Evolutionary conservation across 2,329 filamentous ascomycete species (phyloP).

Genomic region (Colletotrichum somersetense): DNA sequence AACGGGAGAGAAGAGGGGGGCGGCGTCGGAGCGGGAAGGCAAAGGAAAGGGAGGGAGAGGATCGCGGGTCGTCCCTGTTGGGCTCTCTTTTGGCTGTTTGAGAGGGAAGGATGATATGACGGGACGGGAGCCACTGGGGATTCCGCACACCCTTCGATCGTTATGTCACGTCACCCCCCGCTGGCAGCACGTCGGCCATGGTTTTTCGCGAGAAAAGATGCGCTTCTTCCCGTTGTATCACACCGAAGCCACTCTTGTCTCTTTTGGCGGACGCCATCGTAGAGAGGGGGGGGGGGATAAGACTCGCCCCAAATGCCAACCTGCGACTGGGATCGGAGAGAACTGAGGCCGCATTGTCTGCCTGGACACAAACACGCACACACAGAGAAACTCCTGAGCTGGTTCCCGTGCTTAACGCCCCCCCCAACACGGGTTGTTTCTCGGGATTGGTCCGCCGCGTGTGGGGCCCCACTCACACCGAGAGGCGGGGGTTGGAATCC

Average conservation of each 20-base stretch:
- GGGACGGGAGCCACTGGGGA: neutral
- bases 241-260: neutral
- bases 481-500: neutral
- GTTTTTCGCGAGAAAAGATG: neutral
- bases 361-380: neutral
- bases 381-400: neutral
- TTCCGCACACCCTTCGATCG: neutral
- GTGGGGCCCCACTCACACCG: slow-evolving; percentile 4
- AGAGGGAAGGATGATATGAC: neutral
- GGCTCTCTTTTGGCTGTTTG: neutral
- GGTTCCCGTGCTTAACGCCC: slow-evolving; percentile 18
- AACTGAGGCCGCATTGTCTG: neutral
- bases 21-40: neutral
- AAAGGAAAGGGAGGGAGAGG: neutral
- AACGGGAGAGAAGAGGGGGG: too few relatives aligned
- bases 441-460: slow-evolving; percentile 17
- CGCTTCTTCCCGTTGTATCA: neutral
- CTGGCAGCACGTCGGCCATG: too few relatives aligned
- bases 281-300: neutral
- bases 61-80: slow-evolving; percentile 18
- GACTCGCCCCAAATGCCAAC: neutral
- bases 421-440: neutral
- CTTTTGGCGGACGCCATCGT: neutral
- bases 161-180: too few relatives aligned
- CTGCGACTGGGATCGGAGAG: neutral